Percentiles rank a stretch among this genome's conserved stretches.
phyloP scores from a whole-genome alignment of 495 filamentous ascomycete species.

The Cenococcum geophilum region DNA sequence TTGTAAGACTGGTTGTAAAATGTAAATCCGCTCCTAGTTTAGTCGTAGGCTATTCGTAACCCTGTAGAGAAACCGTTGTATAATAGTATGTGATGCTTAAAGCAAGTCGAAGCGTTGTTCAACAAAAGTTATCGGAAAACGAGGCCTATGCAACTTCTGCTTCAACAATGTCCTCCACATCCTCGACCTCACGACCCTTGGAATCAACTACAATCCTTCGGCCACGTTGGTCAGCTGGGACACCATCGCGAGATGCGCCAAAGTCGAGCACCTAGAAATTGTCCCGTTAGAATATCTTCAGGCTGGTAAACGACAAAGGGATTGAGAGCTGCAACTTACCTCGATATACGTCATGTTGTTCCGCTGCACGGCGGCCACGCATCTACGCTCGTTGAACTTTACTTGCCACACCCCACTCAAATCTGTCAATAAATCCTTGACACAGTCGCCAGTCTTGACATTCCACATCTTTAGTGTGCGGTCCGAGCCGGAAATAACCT shows the following conservation, averaged over 20 bases:
- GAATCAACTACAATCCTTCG: slow-evolving; percentile 72
- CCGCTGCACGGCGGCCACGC: slow-evolving; percentile 93
- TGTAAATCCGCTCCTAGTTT: too few species aligned
- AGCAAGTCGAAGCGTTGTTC: not conserved
- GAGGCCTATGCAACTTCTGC: slow-evolving; percentile 16
- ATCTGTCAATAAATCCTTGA: slow-evolving; percentile 92
- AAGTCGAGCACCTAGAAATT: slow-evolving; percentile 45
- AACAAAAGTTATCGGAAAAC: not conserved
- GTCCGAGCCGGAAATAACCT: slow-evolving; percentile 94
- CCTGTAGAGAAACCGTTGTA: too few species aligned
- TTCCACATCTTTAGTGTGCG: slow-evolving; percentile 99
- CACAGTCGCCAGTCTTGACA: slow-evolving; percentile 81
- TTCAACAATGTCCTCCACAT: slow-evolving; percentile 31
- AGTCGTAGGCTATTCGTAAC: slow-evolving; percentile 3
- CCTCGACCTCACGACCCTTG: slow-evolving; percentile 37
- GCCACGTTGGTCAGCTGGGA: slow-evolving; percentile 58
- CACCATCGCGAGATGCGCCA: slow-evolving; percentile 64
- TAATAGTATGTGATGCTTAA: not conserved
- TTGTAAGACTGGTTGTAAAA: too few species aligned
- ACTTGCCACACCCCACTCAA: slow-evolving; percentile 97
- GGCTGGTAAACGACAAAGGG: slow-evolving; percentile 61
- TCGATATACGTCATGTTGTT: slow-evolving; percentile 91
- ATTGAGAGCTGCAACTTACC: slow-evolving; percentile 48
- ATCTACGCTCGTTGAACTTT: slow-evolving; percentile 90
- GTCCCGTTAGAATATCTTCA: slow-evolving; percentile 9